Percentiles rank a stretch among this genome's conserved stretches.
Evolutionary conservation across 176 grass and related monocot genomes (phyloP).

Genomic region (barley (Hordeum vulgare)): DNA sequence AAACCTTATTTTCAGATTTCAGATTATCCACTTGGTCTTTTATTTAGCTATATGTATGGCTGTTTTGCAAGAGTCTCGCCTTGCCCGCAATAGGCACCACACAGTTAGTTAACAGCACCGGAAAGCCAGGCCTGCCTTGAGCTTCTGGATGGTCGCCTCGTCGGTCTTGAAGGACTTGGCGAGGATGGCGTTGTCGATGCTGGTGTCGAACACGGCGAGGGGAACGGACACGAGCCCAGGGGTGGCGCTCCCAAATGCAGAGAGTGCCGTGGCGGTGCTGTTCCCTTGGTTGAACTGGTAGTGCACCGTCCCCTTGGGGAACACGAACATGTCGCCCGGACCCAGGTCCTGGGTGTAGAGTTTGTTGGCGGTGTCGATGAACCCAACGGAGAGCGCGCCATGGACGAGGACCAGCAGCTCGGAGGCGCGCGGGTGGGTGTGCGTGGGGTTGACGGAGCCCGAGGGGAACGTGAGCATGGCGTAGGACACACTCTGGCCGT

Average conservation of each 20-base stretch:
- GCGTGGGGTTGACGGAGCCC: neutral
- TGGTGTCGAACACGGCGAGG: neutral
- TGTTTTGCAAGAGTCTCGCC: neutral
- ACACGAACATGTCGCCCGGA: neutral
- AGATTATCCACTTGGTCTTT: neutral
- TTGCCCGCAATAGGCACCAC: too few species aligned
- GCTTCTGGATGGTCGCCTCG: neutral
- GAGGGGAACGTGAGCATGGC: neutral
- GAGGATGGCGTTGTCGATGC: neutral
- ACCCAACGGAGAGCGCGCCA: neutral
- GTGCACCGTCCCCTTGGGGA: neutral
- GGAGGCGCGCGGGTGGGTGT: neutral
- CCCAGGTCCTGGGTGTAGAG: neutral
- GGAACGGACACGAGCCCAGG: slow-evolving; percentile 7
- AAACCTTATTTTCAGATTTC: neutral
- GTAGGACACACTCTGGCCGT: neutral
- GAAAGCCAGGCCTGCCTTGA: neutral
- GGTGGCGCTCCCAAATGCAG: slow-evolving; percentile 1
- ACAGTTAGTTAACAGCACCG: neutral
- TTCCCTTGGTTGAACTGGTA: neutral
- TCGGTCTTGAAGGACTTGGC: neutral
- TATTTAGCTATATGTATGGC: neutral
- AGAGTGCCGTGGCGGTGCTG: neutral
- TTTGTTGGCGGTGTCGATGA: neutral
- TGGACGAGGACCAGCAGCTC: neutral